Evolutionary conservation across 2,329 filamentous ascomycete species (phyloP), one percentile per base, ranked within the genome.

Genomic region (Colletotrichum neosansevieriae): DNA sequence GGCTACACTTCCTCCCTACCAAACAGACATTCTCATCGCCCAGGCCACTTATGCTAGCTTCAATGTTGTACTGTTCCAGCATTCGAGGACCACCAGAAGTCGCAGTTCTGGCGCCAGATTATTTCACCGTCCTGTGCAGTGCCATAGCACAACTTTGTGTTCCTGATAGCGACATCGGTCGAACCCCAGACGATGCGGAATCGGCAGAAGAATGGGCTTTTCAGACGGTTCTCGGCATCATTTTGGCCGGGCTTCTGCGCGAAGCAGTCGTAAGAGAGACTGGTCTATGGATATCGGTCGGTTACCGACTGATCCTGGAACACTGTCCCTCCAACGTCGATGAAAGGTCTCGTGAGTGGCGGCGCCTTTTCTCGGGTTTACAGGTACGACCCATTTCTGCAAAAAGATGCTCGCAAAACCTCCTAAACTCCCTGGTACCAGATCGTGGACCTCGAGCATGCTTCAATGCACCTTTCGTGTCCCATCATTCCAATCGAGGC

Each of bases 401-500:
- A 2, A 19, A 13, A 29, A 19, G 17, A 29, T 0, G 34, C 32
- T 6, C 6, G 1, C 0, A 21, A 21, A 24, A 3, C 2, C n/a
- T n/a, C 21, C 29, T 29, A 29, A 29, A 3, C 45, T 70, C 7
- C 4, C 15, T 34, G 0, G 5, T 7, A 78, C 15, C 76, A 82
- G 74, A 83, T 82, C 42, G 79, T 83, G 29, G 80, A 83, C 49
- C 74, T 83, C 9, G 81, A 83, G 69, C 81, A 83, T 67, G 79
- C 80, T 2, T 81, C 80, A 12, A 75, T 82, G 5, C 79, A 82
- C 47, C 74, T 83, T 44, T 78, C 79, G 0, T 82, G 77, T 36
- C 81, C 81, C 0, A 76, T 81, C 9, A 77, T 83, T 21, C 81
- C 80, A 1, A 74, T 81, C 13, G 76, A 78, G 38, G 76, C 81